Evolutionary conservation across 2,329 filamentous ascomycete genomes (phyloP), one percentile per base, ranked within the genome.

Genomic region (Acrocalymma vagum): DNA sequence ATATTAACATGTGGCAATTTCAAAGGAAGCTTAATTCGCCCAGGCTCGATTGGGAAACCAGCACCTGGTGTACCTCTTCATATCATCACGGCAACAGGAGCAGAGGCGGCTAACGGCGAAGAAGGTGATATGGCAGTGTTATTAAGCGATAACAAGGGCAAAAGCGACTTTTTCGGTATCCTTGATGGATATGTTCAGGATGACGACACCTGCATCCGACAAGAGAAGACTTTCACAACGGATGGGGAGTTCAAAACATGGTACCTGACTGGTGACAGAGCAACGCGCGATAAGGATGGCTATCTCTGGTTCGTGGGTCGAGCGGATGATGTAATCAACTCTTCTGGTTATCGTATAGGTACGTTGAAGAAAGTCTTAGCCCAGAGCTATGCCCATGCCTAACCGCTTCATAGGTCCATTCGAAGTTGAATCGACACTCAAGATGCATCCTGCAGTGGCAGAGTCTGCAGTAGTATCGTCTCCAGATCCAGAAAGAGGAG

Each of bases 281-380:
- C 35, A 22, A 11, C 13, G 6, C 29, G 31, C 11, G 42, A 45
- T 28, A 14, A 4, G n/a, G 29, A 36, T 16, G 42, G 42, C 6
- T 45, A 45, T 23, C 23, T 45, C 17, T 45, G 42, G 42, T 45
- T 45, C 16, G 30, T 39, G 4, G 42, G 42, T 7, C 36, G 42
- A 14, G 30, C 36, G 4, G 42, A 45, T 18, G 42, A 45, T 14
- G 42, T 45, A 7, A 45, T 45, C 15, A 45, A 40, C 14, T 35
- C 42, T n/a, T 39, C 42, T 15, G 42, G 42, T 14, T 45, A 45
- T 21, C 42, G 42, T 17, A 41, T 41, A 34, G 38, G 38, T 34
- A 11, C 9, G 36, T 38, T 8, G 9, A 29, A 9, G n/a, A 22
- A n/a, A n/a, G n/a, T n/a, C n/a, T n/a, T n/a, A n/a, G n/a, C 16